A percentile compares a stretch with the other conserved stretches of the same genome.
Evolutionary conservation across 2,329 filamentous ascomycete genomes (phyloP).

Genomic region (Polytolypa hystricis): DNA sequence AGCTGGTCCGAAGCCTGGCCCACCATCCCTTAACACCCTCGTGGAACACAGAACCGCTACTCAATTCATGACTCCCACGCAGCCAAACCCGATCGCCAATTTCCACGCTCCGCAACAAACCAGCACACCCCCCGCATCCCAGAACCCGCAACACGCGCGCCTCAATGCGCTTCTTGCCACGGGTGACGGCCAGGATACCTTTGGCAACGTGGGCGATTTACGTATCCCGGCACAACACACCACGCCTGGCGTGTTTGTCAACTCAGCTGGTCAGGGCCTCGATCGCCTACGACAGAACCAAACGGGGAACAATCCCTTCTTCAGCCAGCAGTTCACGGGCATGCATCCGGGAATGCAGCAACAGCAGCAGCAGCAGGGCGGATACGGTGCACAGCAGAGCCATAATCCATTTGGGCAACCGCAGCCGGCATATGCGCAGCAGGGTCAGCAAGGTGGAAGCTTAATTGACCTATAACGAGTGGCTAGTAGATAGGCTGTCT

Average conservation of each 20-base stretch:
- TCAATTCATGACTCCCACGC: constrained; percentile 35
- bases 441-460: constrained; percentile 41
- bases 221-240: constrained; percentile 96
- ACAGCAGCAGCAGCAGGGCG: constrained; percentile 21
- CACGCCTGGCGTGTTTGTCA: constrained; percentile 90
- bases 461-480: constrained; percentile 48
- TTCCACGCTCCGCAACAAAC: constrained; percentile 34
- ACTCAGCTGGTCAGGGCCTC: constrained; percentile 77
- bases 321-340: constrained; percentile 72
- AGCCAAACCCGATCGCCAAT: constrained; percentile 43
- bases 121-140: constrained; percentile 34
- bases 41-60: constrained; percentile 73
- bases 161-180: constrained; percentile 77
- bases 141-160: constrained; percentile 53
- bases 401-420: constrained; percentile 45
- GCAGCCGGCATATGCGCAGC: constrained; percentile 35
- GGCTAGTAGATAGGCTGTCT: not conserved
- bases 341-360: constrained; percentile 33
- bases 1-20: constrained; percentile 40
- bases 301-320: constrained; percentile 82
- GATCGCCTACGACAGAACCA: constrained; percentile 55
- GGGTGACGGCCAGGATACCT: constrained; percentile 92
- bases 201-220: constrained; percentile 90
- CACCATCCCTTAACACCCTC: constrained; percentile 62
- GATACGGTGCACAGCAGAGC: constrained; percentile 29